Evolutionary conservation across 257 asterid genomes (phyloP).

Genomic region (Linderniella brevidens): DNA sequence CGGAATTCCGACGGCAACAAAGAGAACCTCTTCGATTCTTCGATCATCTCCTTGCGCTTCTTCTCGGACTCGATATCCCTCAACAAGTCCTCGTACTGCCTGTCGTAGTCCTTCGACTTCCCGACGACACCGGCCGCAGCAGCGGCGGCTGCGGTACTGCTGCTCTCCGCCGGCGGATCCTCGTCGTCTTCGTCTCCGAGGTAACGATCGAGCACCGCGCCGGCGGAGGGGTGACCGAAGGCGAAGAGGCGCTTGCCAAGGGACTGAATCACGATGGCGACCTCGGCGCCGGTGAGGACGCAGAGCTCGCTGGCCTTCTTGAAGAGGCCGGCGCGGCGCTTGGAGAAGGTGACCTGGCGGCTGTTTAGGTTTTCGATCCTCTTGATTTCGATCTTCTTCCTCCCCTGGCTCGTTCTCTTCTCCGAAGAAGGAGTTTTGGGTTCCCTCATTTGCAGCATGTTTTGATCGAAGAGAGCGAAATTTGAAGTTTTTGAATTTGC

Average conservation of each 20-base stretch:
- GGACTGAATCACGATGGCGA: constrained; percentile 21
- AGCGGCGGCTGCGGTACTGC: no score
- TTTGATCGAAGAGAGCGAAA: no score
- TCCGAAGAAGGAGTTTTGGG: not conserved
- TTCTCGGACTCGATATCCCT: constrained; percentile 21
- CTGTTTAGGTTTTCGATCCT: constrained; percentile 18
- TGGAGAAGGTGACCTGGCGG: constrained; percentile 29
- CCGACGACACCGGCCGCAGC: not conserved
- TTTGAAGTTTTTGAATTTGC: no score
- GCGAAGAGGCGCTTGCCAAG: constrained; percentile 20
- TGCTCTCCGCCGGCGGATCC: no score
- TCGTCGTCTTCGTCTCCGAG: constrained; percentile 3
- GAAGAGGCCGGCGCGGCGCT: constrained; percentile 31
- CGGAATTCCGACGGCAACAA: no score
- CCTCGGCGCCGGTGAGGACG: constrained; percentile 21
- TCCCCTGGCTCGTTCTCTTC: constrained; percentile 20
- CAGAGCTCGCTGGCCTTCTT: constrained; percentile 32
- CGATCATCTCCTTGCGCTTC: constrained; percentile 17
- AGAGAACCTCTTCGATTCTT: constrained; percentile 13
- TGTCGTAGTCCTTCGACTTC: constrained; percentile 14
- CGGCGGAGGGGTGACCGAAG: constrained; percentile 21
- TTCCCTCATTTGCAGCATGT: no score
- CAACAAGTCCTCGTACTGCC: constrained; percentile 15
- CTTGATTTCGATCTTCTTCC: constrained; percentile 22
- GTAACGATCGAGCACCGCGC: constrained; percentile 16